Evolutionary conservation across 2,329 filamentous ascomycete species (phyloP), one percentile per base, ranked within the genome.

Genomic region (Sphaceloma murrayae): DNA sequence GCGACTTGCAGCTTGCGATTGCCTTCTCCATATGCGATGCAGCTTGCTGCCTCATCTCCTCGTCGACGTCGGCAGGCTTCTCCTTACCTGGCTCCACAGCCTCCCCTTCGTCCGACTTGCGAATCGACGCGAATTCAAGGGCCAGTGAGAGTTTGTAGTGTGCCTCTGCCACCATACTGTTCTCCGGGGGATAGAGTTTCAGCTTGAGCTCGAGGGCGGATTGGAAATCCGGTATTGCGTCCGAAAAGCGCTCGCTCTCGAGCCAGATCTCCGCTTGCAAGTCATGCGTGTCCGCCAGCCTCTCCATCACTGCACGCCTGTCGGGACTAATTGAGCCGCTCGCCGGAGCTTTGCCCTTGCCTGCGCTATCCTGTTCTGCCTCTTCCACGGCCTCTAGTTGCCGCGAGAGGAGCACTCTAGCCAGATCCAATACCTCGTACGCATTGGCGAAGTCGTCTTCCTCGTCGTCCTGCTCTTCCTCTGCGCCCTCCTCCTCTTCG

Each of bases 101-200:
- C 32, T 68, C 64, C 16, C 58, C 62, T 43, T 69, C 65, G 33
- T 74, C 74, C 1, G 75, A 70, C 13, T 70, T 72, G 4, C 80
- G 84, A 34, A 91, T 77, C 0, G 86, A 91, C 3, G 85, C 85
- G 54, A 96, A 96, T 59, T 98, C 91, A 19, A 98, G 74, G 0
- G 91, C 91, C 11, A 98, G 75, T 0, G 89, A 94, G 18, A 98
- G 79, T 66, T 95, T 96, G 70, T 84, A 98, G 67, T 98, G 87
- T 11, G 85, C 89, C 67, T 98, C 91, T 31, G 91, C 89, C 46
- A 96, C 75, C 42, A 93, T 74, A 54, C 87, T 83, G 10, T 85
- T 86, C 50, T 93, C 85, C 39, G 81, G 73, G 0, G 85, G 74
- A 58, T 85, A 87, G 2, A 96, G 73, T 40, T 82, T 74, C 54